phyloP scores from a whole-genome alignment of 1,284 basidiomycete genomes.

The Trichosporon ovoides region DNA sequence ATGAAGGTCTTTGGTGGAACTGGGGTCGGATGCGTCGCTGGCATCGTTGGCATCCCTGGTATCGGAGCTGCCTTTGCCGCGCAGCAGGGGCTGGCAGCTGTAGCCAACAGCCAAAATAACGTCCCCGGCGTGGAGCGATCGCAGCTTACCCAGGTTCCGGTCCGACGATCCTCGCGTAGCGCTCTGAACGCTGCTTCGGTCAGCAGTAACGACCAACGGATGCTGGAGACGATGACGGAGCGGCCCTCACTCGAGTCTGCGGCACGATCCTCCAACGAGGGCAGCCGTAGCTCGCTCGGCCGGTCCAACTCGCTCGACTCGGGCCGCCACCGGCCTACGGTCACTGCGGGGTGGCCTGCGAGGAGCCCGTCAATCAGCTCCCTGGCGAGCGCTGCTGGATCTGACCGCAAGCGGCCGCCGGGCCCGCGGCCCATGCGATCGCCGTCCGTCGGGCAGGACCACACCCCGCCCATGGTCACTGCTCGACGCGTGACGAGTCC shows the following conservation, averaged over 20 bases:
- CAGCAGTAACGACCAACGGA: not conserved
- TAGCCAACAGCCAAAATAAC: not conserved
- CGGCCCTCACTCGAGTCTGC: not conserved
- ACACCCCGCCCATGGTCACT: not conserved
- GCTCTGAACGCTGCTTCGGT: not conserved
- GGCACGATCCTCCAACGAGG: not conserved
- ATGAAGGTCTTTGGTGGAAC: not conserved
- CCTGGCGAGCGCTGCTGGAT: not conserved
- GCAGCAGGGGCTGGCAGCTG: not conserved
- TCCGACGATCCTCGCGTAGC: not conserved
- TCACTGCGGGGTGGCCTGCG: not conserved
- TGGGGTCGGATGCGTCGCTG: not conserved
- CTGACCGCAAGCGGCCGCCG: not conserved
- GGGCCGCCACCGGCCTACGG: not conserved
- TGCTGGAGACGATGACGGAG: not conserved
- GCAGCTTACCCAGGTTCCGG: not conserved
- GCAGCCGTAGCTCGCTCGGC: not conserved
- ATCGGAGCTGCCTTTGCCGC: not conserved
- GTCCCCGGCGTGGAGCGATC: not conserved
- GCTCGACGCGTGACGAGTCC: not conserved
- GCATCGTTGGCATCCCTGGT: not conserved
- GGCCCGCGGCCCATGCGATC: not conserved
- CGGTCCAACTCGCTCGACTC: constrained; percentile 1
- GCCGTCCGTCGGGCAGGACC: not conserved
- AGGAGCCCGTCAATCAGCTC: constrained; percentile 1